Base-by-base conservation (phyloP, 192 early-diverging fungal species). In the Glomus cerebriforme region DNA sequence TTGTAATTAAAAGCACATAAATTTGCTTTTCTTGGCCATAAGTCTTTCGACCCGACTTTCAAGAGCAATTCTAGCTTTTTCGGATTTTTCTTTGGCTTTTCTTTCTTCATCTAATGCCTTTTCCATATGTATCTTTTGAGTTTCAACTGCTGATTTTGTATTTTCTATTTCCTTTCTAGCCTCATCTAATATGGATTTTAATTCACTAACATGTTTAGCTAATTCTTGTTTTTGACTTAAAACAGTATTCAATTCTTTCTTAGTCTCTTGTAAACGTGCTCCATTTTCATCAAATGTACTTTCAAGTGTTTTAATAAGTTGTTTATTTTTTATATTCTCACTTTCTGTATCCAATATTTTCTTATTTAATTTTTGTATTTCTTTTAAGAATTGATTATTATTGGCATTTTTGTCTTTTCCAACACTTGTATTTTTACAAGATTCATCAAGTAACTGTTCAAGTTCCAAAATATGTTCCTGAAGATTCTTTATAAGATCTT, bases 1-100 rank as follows among this genome's bases (percentile, higher is more conserved):
- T n/a, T 43, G 4, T 43, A 43, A 22, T 81, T 85, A 89, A 73
- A 89, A 89, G 76, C 89, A 90, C 59, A 85, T 87, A 73, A 90
- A 90, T 72, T 90, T 90, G 73, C 77, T 87, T 82, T 85, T 88
- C 64, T 85, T 82, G 24, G 77, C 85, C 81, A 90, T 83, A 22
- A 90, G 60, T 49, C 87, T 84, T 72, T 90, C 87, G 82, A 90
- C 86, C 65, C 84, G 75, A 34, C 80, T 82, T 62, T 90, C 89
- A 68, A 90, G 72, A 26, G 85, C 81, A 8, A 79, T 69, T 67
- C 81, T 80, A 29, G 87, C 85, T 60, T 82, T 83, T 71, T 88
- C 86, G 7, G 89, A 86, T 69, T 80, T 84, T 79, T 90, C 87
- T 59, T 85, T 86, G 22, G 83, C 82, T 45, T 59, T 64, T 34